These are phyloP conservation scores for Termitomyces sp. DNA, from an alignment of 768 basidiomycete species.

Conservation along the genomic window DNA sequence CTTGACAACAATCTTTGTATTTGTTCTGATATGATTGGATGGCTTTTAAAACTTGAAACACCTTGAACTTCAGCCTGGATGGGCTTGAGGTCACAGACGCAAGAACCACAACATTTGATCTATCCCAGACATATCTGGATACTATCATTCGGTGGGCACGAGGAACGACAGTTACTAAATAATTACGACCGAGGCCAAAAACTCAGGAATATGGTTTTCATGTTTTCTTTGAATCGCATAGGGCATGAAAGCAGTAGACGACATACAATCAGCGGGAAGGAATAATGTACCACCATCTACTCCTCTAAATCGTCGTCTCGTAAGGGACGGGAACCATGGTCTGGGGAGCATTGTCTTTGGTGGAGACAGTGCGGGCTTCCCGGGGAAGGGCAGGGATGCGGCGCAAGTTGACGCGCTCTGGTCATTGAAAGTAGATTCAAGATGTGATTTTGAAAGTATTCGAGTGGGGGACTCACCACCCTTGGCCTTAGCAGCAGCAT, in stretches of 20 bases:
- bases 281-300: slow-evolving; percentile 11
- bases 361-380: slow-evolving; percentile 69
- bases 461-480: slow-evolving; percentile 59
- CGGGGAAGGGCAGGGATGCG: slow-evolving; percentile 83
- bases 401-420: slow-evolving; percentile 80
- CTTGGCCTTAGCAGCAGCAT: slow-evolving; percentile 82
- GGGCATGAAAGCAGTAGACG: slow-evolving; percentile 19
- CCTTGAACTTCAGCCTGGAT: no score
- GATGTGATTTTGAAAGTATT: neutral
- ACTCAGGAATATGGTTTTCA: slow-evolving; percentile 12
- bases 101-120: no score
- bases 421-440: neutral
- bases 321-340: slow-evolving; percentile 91
- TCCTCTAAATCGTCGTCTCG: slow-evolving; percentile 90
- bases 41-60: no score
- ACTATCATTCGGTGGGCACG: neutral
- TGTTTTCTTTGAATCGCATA: slow-evolving; percentile 23
- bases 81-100: no score
- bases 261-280: slow-evolving; percentile 21
- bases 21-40: no score
- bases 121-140: no score
- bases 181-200: neutral
- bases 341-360: slow-evolving; percentile 74
- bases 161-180: no score
- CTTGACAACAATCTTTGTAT: no score